phyloP scores from a whole-genome alignment of 2,329 filamentous ascomycete species.

The Aspergillus novoparasiticus region DNA sequence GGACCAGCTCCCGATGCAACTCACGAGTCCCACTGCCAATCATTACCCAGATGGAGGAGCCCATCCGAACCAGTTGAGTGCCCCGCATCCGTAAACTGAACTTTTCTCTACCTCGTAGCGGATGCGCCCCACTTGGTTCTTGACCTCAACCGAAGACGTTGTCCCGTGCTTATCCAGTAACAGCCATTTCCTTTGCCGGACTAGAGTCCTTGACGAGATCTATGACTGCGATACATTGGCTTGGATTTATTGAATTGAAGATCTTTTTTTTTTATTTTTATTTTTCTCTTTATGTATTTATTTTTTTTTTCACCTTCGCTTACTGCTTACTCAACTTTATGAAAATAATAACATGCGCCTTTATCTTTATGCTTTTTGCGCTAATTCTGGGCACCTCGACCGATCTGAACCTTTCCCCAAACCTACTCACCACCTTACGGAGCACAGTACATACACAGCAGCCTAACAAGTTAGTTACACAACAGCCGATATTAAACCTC shows the following conservation, averaged over 20 bases:
- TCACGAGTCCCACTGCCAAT: neutral
- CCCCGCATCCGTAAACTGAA: slow-evolving; percentile 1
- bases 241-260: neutral
- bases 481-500: neutral
- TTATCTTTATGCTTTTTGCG: neutral
- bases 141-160: neutral
- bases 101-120: neutral
- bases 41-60: neutral
- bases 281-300: neutral
- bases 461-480: neutral
- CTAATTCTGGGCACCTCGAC: neutral
- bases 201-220: neutral
- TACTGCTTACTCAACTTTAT: neutral
- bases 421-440: neutral
- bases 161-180: neutral
- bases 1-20: neutral
- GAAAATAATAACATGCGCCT: neutral
- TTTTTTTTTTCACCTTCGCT: neutral
- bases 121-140: neutral
- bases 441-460: neutral
- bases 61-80: neutral
- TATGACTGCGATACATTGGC: neutral
- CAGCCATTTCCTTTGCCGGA: neutral
- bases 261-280: neutral
- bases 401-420: neutral